Conservation (phyloP, 257 asterid species). For the Cruciata laevipes region DNA sequence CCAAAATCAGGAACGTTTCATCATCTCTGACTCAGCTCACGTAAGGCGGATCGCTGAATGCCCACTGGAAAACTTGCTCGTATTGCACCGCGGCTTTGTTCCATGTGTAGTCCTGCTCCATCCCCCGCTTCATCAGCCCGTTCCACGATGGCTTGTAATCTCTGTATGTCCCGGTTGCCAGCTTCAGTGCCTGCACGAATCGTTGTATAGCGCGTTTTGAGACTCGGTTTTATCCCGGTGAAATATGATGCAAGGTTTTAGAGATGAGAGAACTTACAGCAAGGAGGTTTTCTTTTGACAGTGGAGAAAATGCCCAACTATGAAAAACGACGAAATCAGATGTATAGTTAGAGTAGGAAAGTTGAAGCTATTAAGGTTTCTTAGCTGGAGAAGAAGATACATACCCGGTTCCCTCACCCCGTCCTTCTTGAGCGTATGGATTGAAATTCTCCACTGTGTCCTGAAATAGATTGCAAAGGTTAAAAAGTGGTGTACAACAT, state of each 20-base stretch:
- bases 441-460: slow-evolving; percentile 75
- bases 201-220: background rate
- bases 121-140: slow-evolving; percentile 82
- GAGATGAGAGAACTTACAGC: slow-evolving; percentile 44
- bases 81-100: slow-evolving; percentile 77
- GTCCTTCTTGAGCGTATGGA: slow-evolving; percentile 66
- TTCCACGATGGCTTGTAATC: slow-evolving; percentile 77
- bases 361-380: background rate
- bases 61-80: slow-evolving; percentile 83
- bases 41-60: slow-evolving; percentile 73
- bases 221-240: background rate
- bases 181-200: slow-evolving; percentile 45
- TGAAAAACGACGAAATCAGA: slow-evolving; percentile 3
- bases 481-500: background rate
- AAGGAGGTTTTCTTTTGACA: slow-evolving; percentile 52
- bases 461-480: slow-evolving; percentile 24
- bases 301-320: slow-evolving; percentile 97
- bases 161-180: slow-evolving; percentile 51
- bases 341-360: background rate
- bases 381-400: slow-evolving; percentile 16
- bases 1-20: slow-evolving; percentile 3
- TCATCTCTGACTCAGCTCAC: slow-evolving; percentile 34
- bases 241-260: background rate
- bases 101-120: slow-evolving; percentile 82
- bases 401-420: slow-evolving; percentile 92